Evolutionary conservation across 1,284 basidiomycete genomes (phyloP), one percentile per base, ranked within the genome.

Genomic region (Apiotrichum mycotoxinovorans): DNA sequence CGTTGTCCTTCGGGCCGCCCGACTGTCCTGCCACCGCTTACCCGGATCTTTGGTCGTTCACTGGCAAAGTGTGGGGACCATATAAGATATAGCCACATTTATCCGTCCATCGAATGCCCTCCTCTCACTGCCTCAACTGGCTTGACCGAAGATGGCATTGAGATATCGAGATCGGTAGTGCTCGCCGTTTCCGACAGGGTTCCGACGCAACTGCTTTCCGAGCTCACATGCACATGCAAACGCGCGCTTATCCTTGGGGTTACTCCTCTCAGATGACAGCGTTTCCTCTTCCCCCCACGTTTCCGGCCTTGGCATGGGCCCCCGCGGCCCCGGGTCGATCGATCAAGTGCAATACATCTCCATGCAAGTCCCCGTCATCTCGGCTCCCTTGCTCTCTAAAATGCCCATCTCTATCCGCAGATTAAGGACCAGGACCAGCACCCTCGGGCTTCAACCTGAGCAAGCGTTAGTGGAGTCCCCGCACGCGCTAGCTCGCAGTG

Each of bases 401-500:
- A 42, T 30, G 27, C 26, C 44, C 44, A 46, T 46, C 25, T 33
- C 27, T 33, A 46, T 33, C 44, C 34, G 25, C 44, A 33, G 44
- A 46, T 22, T 37, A 48, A n/a, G 26, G 30, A 33, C 27, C 30
- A n/a, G n/a, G n/a, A 18, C 12, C 23, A 23, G 20, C 23, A 12
- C 33, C 56, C 25, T 58, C 56, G 25, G 56, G 51, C 56, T 58
- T 58, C 40, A 58, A 42, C 44, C 52, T 53, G 43, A 12, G 25
- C 15, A 18, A 11, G 8, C 25, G 37, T 27, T 15, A 35, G n/a
- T 20, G 1, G 30, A 20, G 5, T n/a, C 30, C 5, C 37, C 15
- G 15, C n/a, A n/a, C n/a, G 22, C 5, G 4, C 20, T 2, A 12
- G 45, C n/a, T 4, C 4, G 3, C 23, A 23, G 3, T 17, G 7